Evolutionary conservation across 192 early-diverging fungal species (phyloP), one percentile per base, ranked within the genome.

Genomic region (Coemansia sp.): DNA sequence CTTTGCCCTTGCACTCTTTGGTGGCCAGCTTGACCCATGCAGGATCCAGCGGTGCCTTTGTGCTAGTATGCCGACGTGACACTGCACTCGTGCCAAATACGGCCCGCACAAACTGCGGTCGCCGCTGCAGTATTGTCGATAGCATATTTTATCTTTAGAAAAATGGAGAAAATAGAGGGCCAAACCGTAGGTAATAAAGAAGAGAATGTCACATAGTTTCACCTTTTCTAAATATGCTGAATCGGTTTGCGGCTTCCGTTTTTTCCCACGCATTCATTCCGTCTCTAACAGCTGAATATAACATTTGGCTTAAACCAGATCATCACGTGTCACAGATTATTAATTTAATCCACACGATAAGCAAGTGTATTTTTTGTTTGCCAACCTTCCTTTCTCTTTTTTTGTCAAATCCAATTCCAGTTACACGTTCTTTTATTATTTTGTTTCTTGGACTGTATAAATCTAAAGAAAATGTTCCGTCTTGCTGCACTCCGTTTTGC

Each of bases 1-100:
- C 86, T 63, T 94, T 92, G 37, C 92, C 92, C 75, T 93, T 94
- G 70, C 93, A 83, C 71, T 94, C 93, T 76, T 93, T 94, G 24
- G 72, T 77, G 2, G 89, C 93, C 23, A 91, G 72, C 60, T 82
- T 76, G 21, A 69, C 82, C 93, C 93, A 94, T 61, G 88, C 85
- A 7, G 84, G 67, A 59, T 91, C 82, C n/a, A 93, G 76, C n/a
- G 90, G 89, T 17, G 53, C 54, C 60, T 79, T 62, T 22, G 45
- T 17, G 60, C 48, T 50, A 11, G 39, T 24, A 17, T 17, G 37
- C 52, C 50, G 61, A 12, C 57, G 56, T 21, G 32, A 17, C 15
- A 47, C 14, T 17, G 5, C 43, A 47, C 4, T 5, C 4, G 43
- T 47, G 15, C 43, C 43, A 17, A 47, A 17, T 12, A 17, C 43